A percentile compares a stretch with the other conserved stretches of the same genome.
phyloP scores from a whole-genome alignment of 2,329 filamentous ascomycete species.

The Thielaviopsis musarum region DNA sequence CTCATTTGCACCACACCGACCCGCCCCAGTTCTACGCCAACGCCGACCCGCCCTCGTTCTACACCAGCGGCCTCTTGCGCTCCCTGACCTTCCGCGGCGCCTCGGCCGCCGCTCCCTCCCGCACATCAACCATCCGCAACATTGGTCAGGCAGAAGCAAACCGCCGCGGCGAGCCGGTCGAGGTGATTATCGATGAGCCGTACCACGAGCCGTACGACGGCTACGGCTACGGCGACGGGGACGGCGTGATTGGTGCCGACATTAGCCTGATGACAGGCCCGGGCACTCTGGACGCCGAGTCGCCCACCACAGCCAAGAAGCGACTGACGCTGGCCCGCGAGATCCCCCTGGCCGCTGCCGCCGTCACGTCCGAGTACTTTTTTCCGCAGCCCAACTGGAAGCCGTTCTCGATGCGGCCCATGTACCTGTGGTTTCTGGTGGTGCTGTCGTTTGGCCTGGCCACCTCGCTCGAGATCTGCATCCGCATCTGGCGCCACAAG shows the following conservation, averaged over 20 bases:
- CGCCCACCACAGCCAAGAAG: not conserved
- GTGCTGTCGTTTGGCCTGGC: constrained; percentile 36
- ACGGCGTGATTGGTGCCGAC: constrained; percentile 25
- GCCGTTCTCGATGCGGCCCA: constrained; percentile 46
- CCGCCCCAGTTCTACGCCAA: no score
- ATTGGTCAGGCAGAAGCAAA: constrained; percentile 43
- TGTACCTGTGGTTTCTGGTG: constrained; percentile 38
- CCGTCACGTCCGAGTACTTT: constrained; percentile 20
- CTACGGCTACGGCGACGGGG: constrained; percentile 8
- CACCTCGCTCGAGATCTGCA: constrained; percentile 30
- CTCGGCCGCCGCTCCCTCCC: constrained; percentile 13
- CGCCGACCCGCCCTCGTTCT: no score
- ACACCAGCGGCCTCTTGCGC: constrained; percentile 15
- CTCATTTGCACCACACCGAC: no score
- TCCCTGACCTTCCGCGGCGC: constrained; percentile 24
- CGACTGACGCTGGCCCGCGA: not conserved
- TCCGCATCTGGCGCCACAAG: not conserved
- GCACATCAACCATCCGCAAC: constrained; percentile 28
- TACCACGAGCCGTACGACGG: no score
- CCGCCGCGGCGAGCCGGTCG: constrained; percentile 39
- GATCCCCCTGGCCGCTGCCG: no score
- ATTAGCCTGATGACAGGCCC: constrained; percentile 34
- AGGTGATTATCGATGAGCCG: constrained; percentile 34
- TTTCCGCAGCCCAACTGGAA: constrained; percentile 51
- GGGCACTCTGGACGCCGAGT: not conserved